These are phyloP conservation scores for Podila epicladia DNA, from an alignment of 192 early-diverging fungal genomes.

Conservation along the genomic window DNA sequence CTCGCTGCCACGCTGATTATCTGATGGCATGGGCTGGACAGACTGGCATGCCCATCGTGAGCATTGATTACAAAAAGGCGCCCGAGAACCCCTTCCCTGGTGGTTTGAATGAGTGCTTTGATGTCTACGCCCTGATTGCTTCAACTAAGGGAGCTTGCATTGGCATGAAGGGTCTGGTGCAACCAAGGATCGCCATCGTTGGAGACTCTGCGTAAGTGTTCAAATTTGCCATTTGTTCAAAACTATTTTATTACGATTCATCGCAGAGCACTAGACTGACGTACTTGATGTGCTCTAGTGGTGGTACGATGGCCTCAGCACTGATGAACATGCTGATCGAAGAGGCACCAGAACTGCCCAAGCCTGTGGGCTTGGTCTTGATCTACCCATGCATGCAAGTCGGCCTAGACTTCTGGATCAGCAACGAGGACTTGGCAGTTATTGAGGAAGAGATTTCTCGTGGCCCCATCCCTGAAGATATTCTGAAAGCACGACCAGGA, in stretches of 20 bases:
- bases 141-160: slow-evolving; percentile 81
- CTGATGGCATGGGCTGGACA: slow-evolving; percentile 81
- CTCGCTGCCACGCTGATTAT: slow-evolving; percentile 88
- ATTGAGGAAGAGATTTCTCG: slow-evolving; percentile 44
- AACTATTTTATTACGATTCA: background rate
- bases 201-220: slow-evolving; percentile 93
- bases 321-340: slow-evolving; percentile 85
- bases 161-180: slow-evolving; percentile 72
- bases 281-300: slow-evolving; percentile 55
- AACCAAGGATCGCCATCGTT: slow-evolving; percentile 78
- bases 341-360: slow-evolving; percentile 55
- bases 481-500: slow-evolving; percentile 27
- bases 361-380: slow-evolving; percentile 81
- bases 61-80: slow-evolving; percentile 93
- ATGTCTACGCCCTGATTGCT: slow-evolving; percentile 79
- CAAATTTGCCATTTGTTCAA: background rate
- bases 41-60: slow-evolving; percentile 77
- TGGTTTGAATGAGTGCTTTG: slow-evolving; percentile 91
- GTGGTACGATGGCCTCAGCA: slow-evolving; percentile 87
- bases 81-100: slow-evolving; percentile 96
- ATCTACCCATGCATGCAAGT: slow-evolving; percentile 94
- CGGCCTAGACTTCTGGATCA: slow-evolving; percentile 94
- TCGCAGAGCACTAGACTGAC: background rate
- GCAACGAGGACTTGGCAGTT: slow-evolving; percentile 46
- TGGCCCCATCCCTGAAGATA: slow-evolving; percentile 27